phyloP scores from a whole-genome alignment of 179 eudicot species.

The Beta macrorhiza region DNA sequence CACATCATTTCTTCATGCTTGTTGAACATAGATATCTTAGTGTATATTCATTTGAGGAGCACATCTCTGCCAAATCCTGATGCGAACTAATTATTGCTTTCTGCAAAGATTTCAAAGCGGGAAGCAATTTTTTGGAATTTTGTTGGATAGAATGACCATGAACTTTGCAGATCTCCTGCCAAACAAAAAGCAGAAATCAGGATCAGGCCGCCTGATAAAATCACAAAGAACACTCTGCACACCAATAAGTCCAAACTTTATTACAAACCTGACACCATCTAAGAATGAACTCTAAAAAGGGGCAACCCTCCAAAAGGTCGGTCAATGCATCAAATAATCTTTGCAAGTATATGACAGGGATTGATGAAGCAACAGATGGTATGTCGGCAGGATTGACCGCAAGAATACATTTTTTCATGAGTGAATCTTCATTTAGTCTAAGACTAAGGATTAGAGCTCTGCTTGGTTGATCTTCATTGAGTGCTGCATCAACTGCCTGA shows the following conservation, averaged over 20 bases:
- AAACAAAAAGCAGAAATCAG: neutral
- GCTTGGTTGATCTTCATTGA: conserved; percentile 64
- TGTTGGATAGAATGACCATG: conserved; percentile 81
- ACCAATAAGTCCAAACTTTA: neutral
- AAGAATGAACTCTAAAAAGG: conserved; percentile 84
- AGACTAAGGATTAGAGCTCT: conserved; percentile 88
- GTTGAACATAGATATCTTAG: conserved; percentile 76
- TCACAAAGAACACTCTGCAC: neutral
- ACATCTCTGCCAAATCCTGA: conserved; percentile 90
- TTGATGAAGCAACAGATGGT: conserved; percentile 70
- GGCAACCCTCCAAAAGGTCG: conserved; percentile 75
- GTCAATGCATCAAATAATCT: conserved; percentile 83
- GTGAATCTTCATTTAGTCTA: conserved; percentile 76
- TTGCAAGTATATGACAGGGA: conserved; percentile 75
- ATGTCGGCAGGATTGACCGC: conserved; percentile 67
- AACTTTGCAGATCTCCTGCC: conserved; percentile 81
- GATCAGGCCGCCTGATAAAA: neutral
- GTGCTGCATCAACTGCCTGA: conserved; percentile 90
- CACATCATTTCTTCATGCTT: conserved; percentile 38
- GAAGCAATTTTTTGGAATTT: conserved; percentile 75
- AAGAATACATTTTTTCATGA: conserved; percentile 71
- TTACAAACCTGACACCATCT: conserved; percentile 84
- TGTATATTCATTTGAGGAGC: conserved; percentile 89
- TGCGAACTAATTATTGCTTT: conserved; percentile 76
- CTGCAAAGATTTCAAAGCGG: conserved; percentile 83